phyloP scores from a whole-genome alignment of 2,329 filamentous ascomycete genomes.

The Alternaria conjuncta region DNA sequence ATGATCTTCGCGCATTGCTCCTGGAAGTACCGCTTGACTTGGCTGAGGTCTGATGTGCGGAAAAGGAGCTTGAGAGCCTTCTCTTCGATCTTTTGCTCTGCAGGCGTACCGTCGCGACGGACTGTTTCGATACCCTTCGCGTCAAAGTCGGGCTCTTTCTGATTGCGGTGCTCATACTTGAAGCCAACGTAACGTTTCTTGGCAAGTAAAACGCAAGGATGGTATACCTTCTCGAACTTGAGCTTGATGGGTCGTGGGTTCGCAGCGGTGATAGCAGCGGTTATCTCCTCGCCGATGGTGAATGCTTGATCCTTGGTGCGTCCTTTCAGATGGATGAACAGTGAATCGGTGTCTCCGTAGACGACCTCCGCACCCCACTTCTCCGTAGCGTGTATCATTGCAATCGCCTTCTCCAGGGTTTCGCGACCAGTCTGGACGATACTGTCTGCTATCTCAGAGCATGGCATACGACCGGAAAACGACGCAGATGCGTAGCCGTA shows the following conservation, averaged over 20 bases:
- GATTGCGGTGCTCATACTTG: slow-evolving; percentile 83
- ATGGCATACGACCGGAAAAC: slow-evolving; percentile 97
- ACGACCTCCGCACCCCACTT: slow-evolving; percentile 96
- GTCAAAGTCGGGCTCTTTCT: slow-evolving; percentile 86
- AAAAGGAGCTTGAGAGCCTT: slow-evolving; percentile 89
- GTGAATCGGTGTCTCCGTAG: slow-evolving; percentile 95
- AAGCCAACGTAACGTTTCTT: slow-evolving; percentile 99
- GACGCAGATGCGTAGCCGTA: slow-evolving; percentile 98
- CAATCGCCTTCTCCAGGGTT: slow-evolving; percentile 91
- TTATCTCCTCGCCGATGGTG: slow-evolving; percentile 89
- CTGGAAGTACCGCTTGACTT: slow-evolving; percentile 90
- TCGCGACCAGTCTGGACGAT: slow-evolving; percentile 97
- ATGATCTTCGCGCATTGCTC: slow-evolving; percentile 91
- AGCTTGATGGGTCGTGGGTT: slow-evolving; percentile 93
- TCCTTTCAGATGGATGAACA: slow-evolving; percentile 90
- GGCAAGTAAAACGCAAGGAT: slow-evolving; percentile 89
- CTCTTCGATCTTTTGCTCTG: slow-evolving; percentile 96
- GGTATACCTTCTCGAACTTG: slow-evolving; percentile 98
- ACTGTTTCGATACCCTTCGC: slow-evolving; percentile 99
- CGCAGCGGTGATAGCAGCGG: slow-evolving; percentile 81
- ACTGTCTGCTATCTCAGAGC: slow-evolving; percentile 95
- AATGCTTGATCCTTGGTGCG: slow-evolving; percentile 89
- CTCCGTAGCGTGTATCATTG: slow-evolving; percentile 84
- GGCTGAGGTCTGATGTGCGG: slow-evolving; percentile 84
- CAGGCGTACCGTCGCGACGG: slow-evolving; percentile 89